Evolutionary conservation across 1,284 basidiomycete genomes (phyloP), one percentile per base, ranked within the genome.

Genomic region (Pseudomicrostroma phylloplanum): DNA sequence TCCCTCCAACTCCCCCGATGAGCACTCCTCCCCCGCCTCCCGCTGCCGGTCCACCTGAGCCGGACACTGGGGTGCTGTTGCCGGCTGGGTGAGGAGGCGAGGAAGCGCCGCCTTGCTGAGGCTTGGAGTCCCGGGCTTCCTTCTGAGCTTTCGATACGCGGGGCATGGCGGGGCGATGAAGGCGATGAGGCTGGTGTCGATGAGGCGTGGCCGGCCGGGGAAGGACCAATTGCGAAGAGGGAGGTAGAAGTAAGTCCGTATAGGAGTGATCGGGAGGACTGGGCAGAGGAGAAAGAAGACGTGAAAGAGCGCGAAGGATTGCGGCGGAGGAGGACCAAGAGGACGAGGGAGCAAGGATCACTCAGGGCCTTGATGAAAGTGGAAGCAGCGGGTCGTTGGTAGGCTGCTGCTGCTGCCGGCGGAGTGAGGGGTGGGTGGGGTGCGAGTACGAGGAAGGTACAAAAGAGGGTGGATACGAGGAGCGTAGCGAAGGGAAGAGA

Each of bases 71-170:
- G 43, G 43, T 48, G 21, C 43, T 48, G 43, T 3, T 48, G 12
- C 43, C 12, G 12, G 43, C 15, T 21, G 43, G 21, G 12, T 4
- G 21, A 12, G 43, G 43, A 48, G 15, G 43, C 12, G 43, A 17
- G 6, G 43, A 48, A 48, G 43, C 48, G 8, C 41, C 57, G 13
- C 23, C 60, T 19, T 21, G 39, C 1, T 58, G 58, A 7, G 55
- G n/a, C 30, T 48, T 57, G 42, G 48, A 57, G 12, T 61, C 60
- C 21, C 39, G 40, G 21, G 57, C 60, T 48, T 63, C 60, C 9
- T 53, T 30, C 42, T 62, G 60, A 1, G 57, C 60, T 42, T 57
- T 61, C 21, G 48, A 46, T 19, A 62, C 42, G 39, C 55, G 55
- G 17, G 42, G 39, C 60, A 62, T 62, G 23, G 11, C 36, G 3